Base-by-base conservation (phyloP, 1,284 basidiomycete species). In the Tilletia caries region DNA sequence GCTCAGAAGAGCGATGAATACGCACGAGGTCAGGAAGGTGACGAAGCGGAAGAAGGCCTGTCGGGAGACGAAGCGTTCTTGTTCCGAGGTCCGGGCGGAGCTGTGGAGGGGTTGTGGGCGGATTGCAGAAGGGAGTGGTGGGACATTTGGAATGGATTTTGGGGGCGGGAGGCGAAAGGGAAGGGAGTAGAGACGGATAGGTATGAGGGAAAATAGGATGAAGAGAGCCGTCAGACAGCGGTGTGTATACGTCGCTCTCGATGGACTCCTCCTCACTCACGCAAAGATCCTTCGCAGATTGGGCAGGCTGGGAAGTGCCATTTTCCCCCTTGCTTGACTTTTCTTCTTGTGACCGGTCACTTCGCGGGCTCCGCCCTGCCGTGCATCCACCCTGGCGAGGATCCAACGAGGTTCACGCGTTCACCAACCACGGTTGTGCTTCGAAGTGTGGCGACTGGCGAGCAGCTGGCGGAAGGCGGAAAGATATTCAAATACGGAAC, bases 41-140 rank as follows among this genome's bases (percentile, higher is more conserved):
- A 76, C 74, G 72, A 78, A 79, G 33, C 79, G 75, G 68, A 80
- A 80, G 69, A 80, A 80, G 44, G 79, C 79, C 67, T 76, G 75
- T 34, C 79, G 64, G 4, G 77, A 79, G 0, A 80, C 76, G 44
- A 76, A 76, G 12, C 79, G 71, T 66, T 80, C 79, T 66, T 80
- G 73, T 15, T 73, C 72, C 60, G 74, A 70, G 0, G 77, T 79
- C 12, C 79, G 66, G 13, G 79, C 76, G 18, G 74, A 74, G 71
- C 76, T 79, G 70, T 5, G 3, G 29, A 27, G 25, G 33, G 32
- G 3, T 12, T n/a, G 65, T 46, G 44, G 29, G 50, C 10, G 32
- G 27, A 18, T 33, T 20, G 23, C 23, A 3, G 34, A 20, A 2
- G n/a, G n/a, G n/a, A n/a, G n/a, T n/a, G n/a, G n/a, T n/a, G 27